Base-by-base conservation (phyloP, 1,139 yeast species). In the Sugiyamaella grinbergsii region DNA sequence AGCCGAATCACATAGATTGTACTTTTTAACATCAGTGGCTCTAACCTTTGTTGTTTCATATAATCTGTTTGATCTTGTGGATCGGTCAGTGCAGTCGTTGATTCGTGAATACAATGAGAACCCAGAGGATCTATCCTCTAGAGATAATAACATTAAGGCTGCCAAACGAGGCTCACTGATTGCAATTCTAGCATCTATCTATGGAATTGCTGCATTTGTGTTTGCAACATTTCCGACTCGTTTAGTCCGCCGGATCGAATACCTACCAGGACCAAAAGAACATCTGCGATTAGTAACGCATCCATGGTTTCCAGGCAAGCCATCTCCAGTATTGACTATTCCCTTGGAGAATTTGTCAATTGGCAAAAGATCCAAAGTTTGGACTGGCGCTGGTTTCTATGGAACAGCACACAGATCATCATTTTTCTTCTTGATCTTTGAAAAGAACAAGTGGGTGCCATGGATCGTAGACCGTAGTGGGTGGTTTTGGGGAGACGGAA, bases 401-500 rank as follows among this genome's bases (percentile, higher is more conserved):
- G 95, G 95, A 1, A 86, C 95, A 1, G 78, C 87, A 31, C 91
- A 86, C 66, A 79, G 82, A 42, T 76, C 86, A 4, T 76, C 86
- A 52, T 87, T 87, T 66, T 83, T 84, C 73, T 85, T 87, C 65
- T 79, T 85, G 39, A 69, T 88, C 55, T 81, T 79, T 65, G 93
- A 86, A 62, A 71, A 72, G 47, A 77, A 78, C 16, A 69, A 66
- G 43, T 73, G 74, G 52, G 73, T 79, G 45, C 88, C 85, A 43
- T 87, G 93, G 90, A 73, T 86, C 16, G 83, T 87, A 19, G 95
- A 88, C 65, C 75, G 96, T 58, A 83, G 82, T 62, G 95, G 95
- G 15, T 86, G 82, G 75, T 88, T 86, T 70, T 88, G 95, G 95
- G 89, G 93, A 29, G 95, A 88, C 66, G 96, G 95, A 5, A 75